These are phyloP conservation scores for Penicillium sp. DNA, from an alignment of 2,329 filamentous ascomycete genomes.

Conservation along the genomic window DNA sequence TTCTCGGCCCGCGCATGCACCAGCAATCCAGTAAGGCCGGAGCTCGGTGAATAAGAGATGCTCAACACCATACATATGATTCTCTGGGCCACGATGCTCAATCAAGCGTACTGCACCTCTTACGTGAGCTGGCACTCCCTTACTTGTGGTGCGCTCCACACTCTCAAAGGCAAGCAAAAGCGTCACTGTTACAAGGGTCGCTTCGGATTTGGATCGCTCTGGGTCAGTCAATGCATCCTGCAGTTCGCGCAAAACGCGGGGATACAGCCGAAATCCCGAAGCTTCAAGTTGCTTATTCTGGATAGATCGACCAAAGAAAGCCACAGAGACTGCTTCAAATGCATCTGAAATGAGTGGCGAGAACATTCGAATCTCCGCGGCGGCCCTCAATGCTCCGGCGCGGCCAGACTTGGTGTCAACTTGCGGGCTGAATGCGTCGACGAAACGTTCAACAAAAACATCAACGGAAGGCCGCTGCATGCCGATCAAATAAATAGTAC, in stretches of 20 bases:
- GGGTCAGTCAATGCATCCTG: slow-evolving; percentile 38
- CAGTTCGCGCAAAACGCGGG: slow-evolving; percentile 35
- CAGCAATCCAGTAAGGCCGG: slow-evolving; percentile 40
- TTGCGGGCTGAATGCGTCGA: slow-evolving; percentile 42
- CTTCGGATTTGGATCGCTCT: slow-evolving; percentile 38
- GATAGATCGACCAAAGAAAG: slow-evolving; percentile 39
- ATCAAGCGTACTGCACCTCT: slow-evolving; percentile 37
- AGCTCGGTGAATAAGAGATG: slow-evolving; percentile 41
- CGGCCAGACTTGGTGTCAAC: slow-evolving; percentile 35
- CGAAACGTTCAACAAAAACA: slow-evolving; percentile 39
- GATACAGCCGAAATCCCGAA: slow-evolving; percentile 35
- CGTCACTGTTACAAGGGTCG: slow-evolving; percentile 39
- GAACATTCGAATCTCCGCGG: slow-evolving; percentile 42
- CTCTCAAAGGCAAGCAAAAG: slow-evolving; percentile 42
- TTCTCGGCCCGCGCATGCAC: slow-evolving; percentile 30
- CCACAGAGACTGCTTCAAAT: slow-evolving; percentile 39
- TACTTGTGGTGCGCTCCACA: slow-evolving; percentile 37
- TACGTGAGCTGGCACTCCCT: slow-evolving; percentile 34
- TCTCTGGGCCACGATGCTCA: slow-evolving; percentile 40
- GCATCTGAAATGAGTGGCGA: slow-evolving; percentile 39
- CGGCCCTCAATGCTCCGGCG: slow-evolving; percentile 37
- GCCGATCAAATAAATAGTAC: slow-evolving; percentile 22
- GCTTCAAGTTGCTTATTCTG: slow-evolving; percentile 35
- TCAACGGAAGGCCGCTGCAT: slow-evolving; percentile 30
- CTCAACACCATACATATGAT: slow-evolving; percentile 41